These are phyloP conservation scores for Elaeagnus macrophylla DNA, from an alignment of 306 rosid genomes.

Conservation along the genomic window DNA sequence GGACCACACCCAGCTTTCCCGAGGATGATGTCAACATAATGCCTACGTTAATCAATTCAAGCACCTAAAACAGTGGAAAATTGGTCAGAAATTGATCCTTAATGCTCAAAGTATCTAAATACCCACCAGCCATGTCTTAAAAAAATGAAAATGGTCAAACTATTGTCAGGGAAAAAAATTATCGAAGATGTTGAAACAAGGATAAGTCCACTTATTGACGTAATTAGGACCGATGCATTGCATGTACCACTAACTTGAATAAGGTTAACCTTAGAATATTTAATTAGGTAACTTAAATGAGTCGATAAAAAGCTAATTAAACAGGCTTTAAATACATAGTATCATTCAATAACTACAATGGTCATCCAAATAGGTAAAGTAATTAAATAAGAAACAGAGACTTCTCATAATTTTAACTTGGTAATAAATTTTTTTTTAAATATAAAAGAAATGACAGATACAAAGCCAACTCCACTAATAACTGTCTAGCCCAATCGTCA, in stretches of 20 bases:
- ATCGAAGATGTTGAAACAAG: no score
- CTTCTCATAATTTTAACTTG: neutral
- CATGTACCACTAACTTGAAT: no score
- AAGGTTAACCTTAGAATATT: no score
- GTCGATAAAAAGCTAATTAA: neutral
- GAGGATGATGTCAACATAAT: slow-evolving; percentile 34
- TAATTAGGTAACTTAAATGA: neutral
- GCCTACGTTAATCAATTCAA: slow-evolving; percentile 75
- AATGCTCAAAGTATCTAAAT: neutral
- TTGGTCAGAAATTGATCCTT: neutral
- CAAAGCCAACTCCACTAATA: no score
- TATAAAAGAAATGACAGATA: neutral
- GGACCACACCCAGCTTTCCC: slow-evolving; percentile 49
- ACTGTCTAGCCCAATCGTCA: no score
- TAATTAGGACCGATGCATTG: no score
- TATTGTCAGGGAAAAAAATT: no score
- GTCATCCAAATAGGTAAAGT: neutral
- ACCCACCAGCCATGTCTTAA: neutral
- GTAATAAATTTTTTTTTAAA: neutral
- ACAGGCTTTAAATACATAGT: neutral
- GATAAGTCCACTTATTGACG: no score
- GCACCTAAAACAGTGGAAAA: slow-evolving; percentile 49
- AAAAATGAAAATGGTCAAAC: no score
- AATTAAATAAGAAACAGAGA: neutral
- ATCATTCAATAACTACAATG: neutral